These are phyloP conservation scores for Lasiosphaeriaceae sp. DNA, from an alignment of 495 filamentous ascomycete species.

Conservation along the genomic window DNA sequence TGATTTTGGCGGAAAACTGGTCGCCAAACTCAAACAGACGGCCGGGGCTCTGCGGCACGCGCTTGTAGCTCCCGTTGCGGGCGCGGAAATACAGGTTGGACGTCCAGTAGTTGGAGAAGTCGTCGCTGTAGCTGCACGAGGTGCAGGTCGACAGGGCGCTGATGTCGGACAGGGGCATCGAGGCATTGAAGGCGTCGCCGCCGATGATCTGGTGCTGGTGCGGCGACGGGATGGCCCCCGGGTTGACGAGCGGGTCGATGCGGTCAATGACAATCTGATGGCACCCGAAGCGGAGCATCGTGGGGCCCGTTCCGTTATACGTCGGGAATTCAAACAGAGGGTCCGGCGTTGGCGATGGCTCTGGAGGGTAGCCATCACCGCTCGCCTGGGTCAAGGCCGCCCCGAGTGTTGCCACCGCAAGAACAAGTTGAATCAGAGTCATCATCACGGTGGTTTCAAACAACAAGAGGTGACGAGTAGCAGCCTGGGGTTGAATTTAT, in stretches of 20 bases:
- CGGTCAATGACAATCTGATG: neutral
- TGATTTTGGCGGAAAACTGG: too few relatives aligned
- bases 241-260: constrained; percentile 16
- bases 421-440: too few relatives aligned
- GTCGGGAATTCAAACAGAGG: too few relatives aligned
- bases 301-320: too few relatives aligned
- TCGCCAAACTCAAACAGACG: constrained; percentile 18
- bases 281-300: neutral
- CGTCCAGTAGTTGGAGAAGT: constrained; percentile 44
- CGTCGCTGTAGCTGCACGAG: constrained; percentile 30
- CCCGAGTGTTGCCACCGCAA: too few relatives aligned
- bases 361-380: too few relatives aligned
- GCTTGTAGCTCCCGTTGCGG: constrained; percentile 36
- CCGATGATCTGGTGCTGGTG: constrained; percentile 25
- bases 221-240: constrained; percentile 17
- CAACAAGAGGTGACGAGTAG: too few relatives aligned
- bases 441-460: too few relatives aligned
- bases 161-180: constrained; percentile 22
- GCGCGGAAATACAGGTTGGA: constrained; percentile 36
- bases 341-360: too few relatives aligned
- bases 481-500: too few relatives aligned
- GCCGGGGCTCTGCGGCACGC: constrained; percentile 26
- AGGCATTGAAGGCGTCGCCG: constrained; percentile 29
- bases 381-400: too few relatives aligned
- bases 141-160: constrained; percentile 27